A percentile compares a stretch with the other conserved stretches of the same genome.
Evolutionary conservation across 2,329 filamentous ascomycete species (phyloP).

Genomic region (Penicillium sp.): DNA sequence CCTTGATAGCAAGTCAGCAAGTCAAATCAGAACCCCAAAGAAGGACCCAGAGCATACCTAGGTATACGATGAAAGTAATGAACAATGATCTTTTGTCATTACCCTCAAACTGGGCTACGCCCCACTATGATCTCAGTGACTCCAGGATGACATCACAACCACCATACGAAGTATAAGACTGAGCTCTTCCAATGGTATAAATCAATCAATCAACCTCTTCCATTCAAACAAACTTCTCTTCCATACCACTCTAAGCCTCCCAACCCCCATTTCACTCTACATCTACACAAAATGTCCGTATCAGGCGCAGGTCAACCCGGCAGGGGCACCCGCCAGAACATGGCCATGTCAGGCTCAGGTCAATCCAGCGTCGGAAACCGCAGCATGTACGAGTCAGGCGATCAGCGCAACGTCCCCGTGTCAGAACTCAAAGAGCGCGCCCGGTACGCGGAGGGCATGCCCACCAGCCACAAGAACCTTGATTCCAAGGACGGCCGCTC

Average conservation of each 20-base stretch:
- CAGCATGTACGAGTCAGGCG: conserved; percentile 69
- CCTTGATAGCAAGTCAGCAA: conserved; percentile 8
- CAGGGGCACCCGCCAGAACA: conserved; percentile 55
- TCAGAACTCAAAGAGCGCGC: conserved; percentile 52
- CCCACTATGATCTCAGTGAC: conserved; percentile 31
- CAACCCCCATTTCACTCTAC: no score
- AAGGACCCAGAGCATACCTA: conserved; percentile 8
- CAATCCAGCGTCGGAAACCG: conserved; percentile 65
- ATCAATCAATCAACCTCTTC: neutral
- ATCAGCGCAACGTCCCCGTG: conserved; percentile 66
- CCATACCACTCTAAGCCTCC: no score
- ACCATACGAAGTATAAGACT: conserved; percentile 17
- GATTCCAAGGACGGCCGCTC: conserved; percentile 61
- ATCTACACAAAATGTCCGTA: conserved; percentile 13
- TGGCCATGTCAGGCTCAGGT: conserved; percentile 30
- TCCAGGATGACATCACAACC: conserved; percentile 26
- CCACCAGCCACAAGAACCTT: conserved; percentile 63
- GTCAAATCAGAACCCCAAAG: conserved; percentile 5
- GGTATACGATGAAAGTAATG: neutral
- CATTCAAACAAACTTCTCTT: neutral
- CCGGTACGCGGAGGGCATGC: conserved; percentile 69
- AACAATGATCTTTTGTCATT: conserved; percentile 4
- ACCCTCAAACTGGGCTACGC: conserved; percentile 8
- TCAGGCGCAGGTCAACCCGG: conserved; percentile 52
- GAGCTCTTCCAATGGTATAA: neutral